phyloP scores from a whole-genome alignment of 2,329 filamentous ascomycete species.

The Phaeosphaeriaceae sp. region DNA sequence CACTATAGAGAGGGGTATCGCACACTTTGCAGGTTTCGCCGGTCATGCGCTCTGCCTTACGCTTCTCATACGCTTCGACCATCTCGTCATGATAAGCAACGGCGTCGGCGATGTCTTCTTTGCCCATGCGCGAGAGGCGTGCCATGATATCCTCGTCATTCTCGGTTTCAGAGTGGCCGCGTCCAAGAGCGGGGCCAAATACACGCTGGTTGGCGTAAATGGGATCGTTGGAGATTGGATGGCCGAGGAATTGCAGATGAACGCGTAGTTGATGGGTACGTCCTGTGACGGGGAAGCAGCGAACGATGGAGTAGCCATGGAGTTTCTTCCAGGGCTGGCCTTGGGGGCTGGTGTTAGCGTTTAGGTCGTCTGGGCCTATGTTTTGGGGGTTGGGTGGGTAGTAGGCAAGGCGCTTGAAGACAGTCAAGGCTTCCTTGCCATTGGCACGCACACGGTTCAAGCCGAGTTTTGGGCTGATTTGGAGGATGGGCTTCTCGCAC shows the following conservation, averaged over 20 bases:
- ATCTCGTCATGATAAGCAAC: slow-evolving; percentile 94
- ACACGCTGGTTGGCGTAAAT: slow-evolving; percentile 96
- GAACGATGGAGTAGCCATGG: slow-evolving; percentile 90
- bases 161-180: slow-evolving; percentile 68
- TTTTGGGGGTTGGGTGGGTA: slow-evolving; percentile 66
- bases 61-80: slow-evolving; percentile 87
- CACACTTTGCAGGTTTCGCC: slow-evolving; percentile 82
- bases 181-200: slow-evolving; percentile 82
- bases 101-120: slow-evolving; percentile 88
- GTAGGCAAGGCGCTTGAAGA: slow-evolving; percentile 92
- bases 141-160: slow-evolving; percentile 90
- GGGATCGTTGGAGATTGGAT: slow-evolving; percentile 96
- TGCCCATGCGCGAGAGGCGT: slow-evolving; percentile 87
- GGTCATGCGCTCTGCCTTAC: slow-evolving; percentile 91
- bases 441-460: slow-evolving; percentile 93
- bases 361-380: slow-evolving; percentile 15
- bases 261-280: slow-evolving; percentile 95
- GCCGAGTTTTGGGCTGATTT: slow-evolving; percentile 93
- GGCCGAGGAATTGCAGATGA: slow-evolving; percentile 90
- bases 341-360: slow-evolving; percentile 29
- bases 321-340: slow-evolving; percentile 59
- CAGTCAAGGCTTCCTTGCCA: slow-evolving; percentile 86
- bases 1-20: slow-evolving; percentile 87
- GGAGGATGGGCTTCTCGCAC: slow-evolving; percentile 91
- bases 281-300: slow-evolving; percentile 90